A percentile compares a stretch with the other conserved stretches of the same genome.
Evolutionary conservation across 176 grass and related monocot genomes (phyloP).

Genomic region (Ampelocalamus luodianensis): DNA sequence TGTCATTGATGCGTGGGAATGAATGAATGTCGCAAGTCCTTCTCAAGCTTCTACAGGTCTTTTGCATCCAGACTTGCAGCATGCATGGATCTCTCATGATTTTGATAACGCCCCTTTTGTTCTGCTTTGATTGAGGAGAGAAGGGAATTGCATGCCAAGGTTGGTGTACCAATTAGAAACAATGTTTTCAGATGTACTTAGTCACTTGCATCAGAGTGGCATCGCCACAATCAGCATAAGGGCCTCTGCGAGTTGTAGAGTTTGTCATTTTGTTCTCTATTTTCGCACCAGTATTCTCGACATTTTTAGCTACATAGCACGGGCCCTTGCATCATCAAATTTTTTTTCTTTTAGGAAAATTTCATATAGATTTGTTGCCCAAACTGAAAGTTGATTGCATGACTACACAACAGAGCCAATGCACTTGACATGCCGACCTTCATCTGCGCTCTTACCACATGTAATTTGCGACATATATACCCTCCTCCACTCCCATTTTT

Average conservation of each 20-base stretch:
- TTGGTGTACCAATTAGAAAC: neutral
- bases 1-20: neutral
- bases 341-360: too few relatives aligned
- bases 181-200: neutral
- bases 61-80: neutral
- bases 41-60: neutral
- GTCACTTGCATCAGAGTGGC: neutral
- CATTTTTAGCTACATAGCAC: too few relatives aligned
- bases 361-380: too few relatives aligned
- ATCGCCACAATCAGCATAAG: neutral
- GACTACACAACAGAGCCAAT: too few relatives aligned
- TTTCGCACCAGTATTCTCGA: neutral
- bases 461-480: too few relatives aligned
- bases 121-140: neutral
- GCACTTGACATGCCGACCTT: too few relatives aligned
- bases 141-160: neutral
- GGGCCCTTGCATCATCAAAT: too few relatives aligned
- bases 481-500: too few relatives aligned
- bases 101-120: conserved; percentile 20
- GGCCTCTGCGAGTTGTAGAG: neutral
- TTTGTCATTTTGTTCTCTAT: neutral
- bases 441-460: too few relatives aligned
- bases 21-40: conserved; percentile 27
- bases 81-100: neutral
- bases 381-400: too few relatives aligned